Evolutionary conservation across 1,139 yeast genomes (phyloP).

Genomic region (Taphrina deformans): DNA sequence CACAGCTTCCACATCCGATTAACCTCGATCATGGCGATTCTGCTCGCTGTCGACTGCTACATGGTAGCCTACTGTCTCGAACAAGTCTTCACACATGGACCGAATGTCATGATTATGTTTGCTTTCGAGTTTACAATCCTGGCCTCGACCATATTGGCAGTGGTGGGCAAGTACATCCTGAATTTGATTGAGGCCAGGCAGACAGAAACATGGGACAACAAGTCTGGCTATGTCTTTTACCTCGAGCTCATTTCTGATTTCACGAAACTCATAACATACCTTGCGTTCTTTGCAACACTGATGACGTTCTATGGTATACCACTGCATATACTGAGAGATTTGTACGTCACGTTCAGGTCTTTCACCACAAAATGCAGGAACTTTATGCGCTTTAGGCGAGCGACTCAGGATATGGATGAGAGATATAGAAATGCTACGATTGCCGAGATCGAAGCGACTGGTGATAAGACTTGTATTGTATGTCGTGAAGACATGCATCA

Average conservation of each 20-base stretch:
- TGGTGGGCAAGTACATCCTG: constrained; percentile 54
- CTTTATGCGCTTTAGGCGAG: constrained; percentile 58
- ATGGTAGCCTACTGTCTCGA: constrained; percentile 60
- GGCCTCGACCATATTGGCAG: constrained; percentile 57
- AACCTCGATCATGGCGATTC: constrained; percentile 48
- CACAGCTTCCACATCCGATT: constrained; percentile 44
- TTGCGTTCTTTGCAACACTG: constrained; percentile 55
- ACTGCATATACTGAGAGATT: constrained; percentile 65
- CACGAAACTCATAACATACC: constrained; percentile 50
- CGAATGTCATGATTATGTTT: constrained; percentile 59
- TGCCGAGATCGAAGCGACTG: constrained; percentile 59
- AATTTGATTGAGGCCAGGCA: constrained; percentile 60
- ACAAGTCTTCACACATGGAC: constrained; percentile 52
- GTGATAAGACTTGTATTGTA: constrained; percentile 70
- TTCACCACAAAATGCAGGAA: constrained; percentile 56
- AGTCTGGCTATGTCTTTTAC: constrained; percentile 35
- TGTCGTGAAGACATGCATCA: constrained; percentile 77
- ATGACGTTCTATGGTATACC: constrained; percentile 58
- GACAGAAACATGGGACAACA: constrained; percentile 49
- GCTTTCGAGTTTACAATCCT: constrained; percentile 76
- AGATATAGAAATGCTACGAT: constrained; percentile 59
- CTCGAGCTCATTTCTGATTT: constrained; percentile 41
- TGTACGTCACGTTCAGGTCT: constrained; percentile 56
- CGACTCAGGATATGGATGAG: constrained; percentile 65
- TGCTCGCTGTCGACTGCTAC: constrained; percentile 55